A percentile compares a stretch with the other conserved stretches of the same genome.
Evolutionary conservation across 495 filamentous ascomycete species (phyloP).

Genomic region (Tuber umbilicatum): DNA sequence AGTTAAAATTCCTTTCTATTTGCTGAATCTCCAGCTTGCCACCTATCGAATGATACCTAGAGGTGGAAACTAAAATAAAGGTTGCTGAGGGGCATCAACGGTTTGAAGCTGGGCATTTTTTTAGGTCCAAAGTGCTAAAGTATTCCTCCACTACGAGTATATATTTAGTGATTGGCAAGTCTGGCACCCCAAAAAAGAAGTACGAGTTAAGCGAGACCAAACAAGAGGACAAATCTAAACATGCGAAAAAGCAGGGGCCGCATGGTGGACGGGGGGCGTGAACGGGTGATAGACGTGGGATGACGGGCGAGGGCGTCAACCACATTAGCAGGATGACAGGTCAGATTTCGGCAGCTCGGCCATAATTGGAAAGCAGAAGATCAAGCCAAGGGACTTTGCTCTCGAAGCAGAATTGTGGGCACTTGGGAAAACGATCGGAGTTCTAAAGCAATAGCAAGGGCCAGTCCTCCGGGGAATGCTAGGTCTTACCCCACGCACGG

Average conservation of each 20-base stretch:
- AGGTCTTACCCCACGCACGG: background rate
- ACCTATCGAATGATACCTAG: background rate
- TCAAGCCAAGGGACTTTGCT: background rate
- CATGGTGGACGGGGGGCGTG: constrained; percentile 20
- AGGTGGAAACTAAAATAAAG: background rate
- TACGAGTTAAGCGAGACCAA: constrained; percentile 12
- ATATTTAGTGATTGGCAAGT: background rate
- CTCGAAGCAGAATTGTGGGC: background rate
- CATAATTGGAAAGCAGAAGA: constrained; percentile 9
- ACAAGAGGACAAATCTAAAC: background rate
- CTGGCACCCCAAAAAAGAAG: background rate
- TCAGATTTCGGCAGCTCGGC: constrained; percentile 2
- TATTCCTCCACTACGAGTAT: background rate
- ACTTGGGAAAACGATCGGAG: background rate
- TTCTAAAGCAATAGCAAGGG: background rate
- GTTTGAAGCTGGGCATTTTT: background rate
- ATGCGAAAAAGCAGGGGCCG: constrained; percentile 26
- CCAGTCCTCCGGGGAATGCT: background rate
- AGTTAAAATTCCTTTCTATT: background rate
- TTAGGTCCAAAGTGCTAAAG: background rate
- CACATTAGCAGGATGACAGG: constrained; percentile 15
- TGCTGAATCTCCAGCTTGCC: background rate
- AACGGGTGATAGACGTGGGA: constrained; percentile 5
- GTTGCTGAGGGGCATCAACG: background rate
- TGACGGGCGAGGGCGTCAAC: constrained; percentile 24